These are phyloP conservation scores for Oryza coarctata DNA, from an alignment of 176 grass and related monocot genomes.

Conservation along the genomic window DNA sequence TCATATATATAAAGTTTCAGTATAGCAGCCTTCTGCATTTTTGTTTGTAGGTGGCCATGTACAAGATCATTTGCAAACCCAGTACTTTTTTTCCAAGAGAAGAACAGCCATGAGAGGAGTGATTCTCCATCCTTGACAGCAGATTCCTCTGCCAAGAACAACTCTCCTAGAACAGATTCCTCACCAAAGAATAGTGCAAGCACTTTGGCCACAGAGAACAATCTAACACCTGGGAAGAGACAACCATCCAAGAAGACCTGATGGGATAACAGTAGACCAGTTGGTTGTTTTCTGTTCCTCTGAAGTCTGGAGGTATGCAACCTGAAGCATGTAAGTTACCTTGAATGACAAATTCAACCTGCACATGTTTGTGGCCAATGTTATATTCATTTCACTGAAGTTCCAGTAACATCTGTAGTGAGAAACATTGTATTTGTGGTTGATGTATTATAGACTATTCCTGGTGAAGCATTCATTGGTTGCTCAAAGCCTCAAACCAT, in stretches of 20 bases:
- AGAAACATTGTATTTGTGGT: conserved; percentile 28
- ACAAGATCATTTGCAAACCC: conserved; percentile 62
- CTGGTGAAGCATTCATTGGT: conserved; percentile 16
- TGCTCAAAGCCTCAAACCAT: conserved; percentile 13
- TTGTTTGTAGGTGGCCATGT: conserved; percentile 57
- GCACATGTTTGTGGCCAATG: conserved; percentile 8
- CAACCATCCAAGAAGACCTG: conserved; percentile 56
- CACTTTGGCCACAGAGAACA: conserved; percentile 48
- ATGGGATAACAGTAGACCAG: conserved; percentile 34
- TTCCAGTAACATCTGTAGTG: conserved; percentile 20
- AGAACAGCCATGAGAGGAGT: conserved; percentile 43
- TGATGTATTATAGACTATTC: conserved; percentile 34
- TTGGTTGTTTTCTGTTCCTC: conserved; percentile 33
- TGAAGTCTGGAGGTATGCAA: conserved; percentile 27
- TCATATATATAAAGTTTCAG: conserved; percentile 17
- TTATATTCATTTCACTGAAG: conserved; percentile 33
- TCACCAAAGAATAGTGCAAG: conserved; percentile 41
- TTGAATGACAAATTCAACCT: conserved; percentile 19
- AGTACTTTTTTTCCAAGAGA: conserved; percentile 31
- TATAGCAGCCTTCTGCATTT: conserved; percentile 16
- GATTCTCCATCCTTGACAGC: conserved; percentile 39
- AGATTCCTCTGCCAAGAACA: conserved; percentile 41
- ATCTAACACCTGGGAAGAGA: conserved; percentile 57
- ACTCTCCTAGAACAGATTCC: conserved; percentile 48
- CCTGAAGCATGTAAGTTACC: conserved; percentile 38